Evolutionary conservation across 1,284 basidiomycete genomes (phyloP).

Genomic region (Moesziomyces sp.): DNA sequence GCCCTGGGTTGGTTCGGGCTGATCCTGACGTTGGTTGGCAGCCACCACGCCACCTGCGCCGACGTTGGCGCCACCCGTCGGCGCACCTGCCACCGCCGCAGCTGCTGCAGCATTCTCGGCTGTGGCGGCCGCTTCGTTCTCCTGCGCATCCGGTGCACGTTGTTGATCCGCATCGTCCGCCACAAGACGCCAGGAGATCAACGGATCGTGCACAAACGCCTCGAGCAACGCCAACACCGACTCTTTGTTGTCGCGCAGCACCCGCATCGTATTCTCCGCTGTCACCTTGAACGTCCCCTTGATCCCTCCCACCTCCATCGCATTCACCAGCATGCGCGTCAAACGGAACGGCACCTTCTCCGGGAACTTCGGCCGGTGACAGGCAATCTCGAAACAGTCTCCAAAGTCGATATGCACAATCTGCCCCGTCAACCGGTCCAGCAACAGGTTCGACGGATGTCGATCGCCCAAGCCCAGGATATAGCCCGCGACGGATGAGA

Average conservation of each 20-base stretch:
- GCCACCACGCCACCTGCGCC: slow-evolving; percentile 6
- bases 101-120: slow-evolving; percentile 12
- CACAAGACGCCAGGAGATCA: slow-evolving; percentile 72
- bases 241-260: slow-evolving; percentile 95
- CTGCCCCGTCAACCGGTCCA: slow-evolving; percentile 92
- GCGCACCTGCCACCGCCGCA: neutral
- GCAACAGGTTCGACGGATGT: slow-evolving; percentile 93
- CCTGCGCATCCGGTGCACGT: slow-evolving; percentile 60
- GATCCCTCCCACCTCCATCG: slow-evolving; percentile 97
- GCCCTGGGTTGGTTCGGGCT: neutral
- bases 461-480: slow-evolving; percentile 98
- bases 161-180: slow-evolving; percentile 51
- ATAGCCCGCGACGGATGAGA: slow-evolving; percentile 71
- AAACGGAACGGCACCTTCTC: slow-evolving; percentile 98
- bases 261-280: slow-evolving; percentile 97
- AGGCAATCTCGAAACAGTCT: slow-evolving; percentile 70
- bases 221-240: slow-evolving; percentile 97
- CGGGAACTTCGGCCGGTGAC: slow-evolving; percentile 89
- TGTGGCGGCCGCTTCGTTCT: slow-evolving; percentile 52
- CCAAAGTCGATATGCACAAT: slow-evolving; percentile 96
- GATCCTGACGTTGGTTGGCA: slow-evolving; percentile 13
- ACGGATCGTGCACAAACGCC: slow-evolving; percentile 76
- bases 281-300: slow-evolving; percentile 96
- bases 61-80: slow-evolving; percentile 11
- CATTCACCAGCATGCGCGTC: slow-evolving; percentile 97